Evolutionary conservation across 208 protist species (phyloP).

Genomic region (Wallacemonas rigidus): DNA sequence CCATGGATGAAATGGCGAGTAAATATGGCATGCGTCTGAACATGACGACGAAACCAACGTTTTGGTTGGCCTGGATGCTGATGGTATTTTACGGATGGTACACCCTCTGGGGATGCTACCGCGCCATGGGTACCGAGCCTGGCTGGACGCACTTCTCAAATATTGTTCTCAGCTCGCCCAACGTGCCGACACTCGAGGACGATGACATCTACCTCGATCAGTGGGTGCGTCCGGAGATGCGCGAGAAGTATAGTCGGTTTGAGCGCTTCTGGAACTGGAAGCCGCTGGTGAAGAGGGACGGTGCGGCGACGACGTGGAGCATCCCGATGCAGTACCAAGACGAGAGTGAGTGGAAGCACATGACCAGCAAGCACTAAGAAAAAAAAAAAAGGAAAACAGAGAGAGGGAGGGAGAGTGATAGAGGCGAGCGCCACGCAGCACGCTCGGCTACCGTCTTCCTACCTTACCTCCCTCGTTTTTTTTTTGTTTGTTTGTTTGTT

Average conservation of each 20-base stretch:
- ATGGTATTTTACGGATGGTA: constrained; percentile 90
- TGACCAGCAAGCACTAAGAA: constrained; percentile 75
- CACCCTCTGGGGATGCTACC: constrained; percentile 90
- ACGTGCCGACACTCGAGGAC: constrained; percentile 80
- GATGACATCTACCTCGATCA: constrained; percentile 91
- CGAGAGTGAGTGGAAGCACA: constrained; percentile 90
- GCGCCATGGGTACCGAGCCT: constrained; percentile 80
- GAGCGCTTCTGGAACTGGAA: constrained; percentile 92
- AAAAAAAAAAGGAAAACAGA: constrained; percentile 13
- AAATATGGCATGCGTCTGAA: constrained; percentile 88
- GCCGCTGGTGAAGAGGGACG: constrained; percentile 81
- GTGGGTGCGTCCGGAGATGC: constrained; percentile 87
- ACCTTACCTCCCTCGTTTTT: constrained; percentile 6
- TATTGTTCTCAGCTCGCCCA: constrained; percentile 72
- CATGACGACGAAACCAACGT: constrained; percentile 83
- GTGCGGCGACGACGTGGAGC: constrained; percentile 76
- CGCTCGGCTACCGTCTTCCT: neutral
- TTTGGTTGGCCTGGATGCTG: constrained; percentile 85
- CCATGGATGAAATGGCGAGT: constrained; percentile 90
- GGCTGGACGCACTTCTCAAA: constrained; percentile 80
- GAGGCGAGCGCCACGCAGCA: too few relatives aligned
- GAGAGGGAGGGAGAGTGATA: neutral
- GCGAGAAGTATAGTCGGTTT: constrained; percentile 78
- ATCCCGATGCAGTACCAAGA: constrained; percentile 78
- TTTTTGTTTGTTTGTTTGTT: neutral